phyloP scores from a whole-genome alignment of 2,329 filamentous ascomycete genomes.

The Thyridium curvatum region DNA sequence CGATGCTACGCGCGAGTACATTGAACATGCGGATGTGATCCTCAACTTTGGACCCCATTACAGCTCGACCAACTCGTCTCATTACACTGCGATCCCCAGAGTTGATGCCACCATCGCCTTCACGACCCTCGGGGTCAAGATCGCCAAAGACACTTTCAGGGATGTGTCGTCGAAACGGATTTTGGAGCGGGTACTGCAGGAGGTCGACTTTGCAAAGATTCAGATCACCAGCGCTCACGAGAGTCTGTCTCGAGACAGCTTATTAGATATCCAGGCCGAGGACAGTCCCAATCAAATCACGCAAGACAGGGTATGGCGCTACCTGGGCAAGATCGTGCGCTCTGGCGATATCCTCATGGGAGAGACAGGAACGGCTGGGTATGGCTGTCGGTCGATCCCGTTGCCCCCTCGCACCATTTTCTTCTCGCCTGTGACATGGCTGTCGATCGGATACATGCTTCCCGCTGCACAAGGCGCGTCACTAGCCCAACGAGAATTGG shows the following conservation, averaged over 20 bases:
- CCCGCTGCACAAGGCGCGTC: conserved; percentile 3
- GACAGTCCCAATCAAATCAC: conserved; percentile 26
- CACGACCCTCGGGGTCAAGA: too few species aligned
- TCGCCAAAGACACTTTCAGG: conserved; percentile 15
- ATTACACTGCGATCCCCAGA: conserved; percentile 8
- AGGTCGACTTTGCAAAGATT: conserved; percentile 8
- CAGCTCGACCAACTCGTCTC: conserved; percentile 38
- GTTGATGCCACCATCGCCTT: too few species aligned
- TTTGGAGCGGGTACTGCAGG: conserved; percentile 12
- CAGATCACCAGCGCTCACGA: conserved; percentile 4
- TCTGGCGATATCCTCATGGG: conserved; percentile 49
- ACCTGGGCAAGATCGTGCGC: conserved; percentile 37
- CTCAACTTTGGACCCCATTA: conserved; percentile 38
- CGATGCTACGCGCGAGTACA: conserved; percentile 23
- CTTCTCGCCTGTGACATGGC: conserved; percentile 24
- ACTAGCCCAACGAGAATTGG: conserved; percentile 14
- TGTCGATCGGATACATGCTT: conserved; percentile 7
- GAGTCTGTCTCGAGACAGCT: too few species aligned
- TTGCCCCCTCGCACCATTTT: conserved; percentile 41
- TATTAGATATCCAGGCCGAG: too few species aligned
- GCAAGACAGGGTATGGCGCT: conserved; percentile 41
- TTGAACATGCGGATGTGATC: conserved; percentile 35
- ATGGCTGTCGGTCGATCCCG: conserved; percentile 43
- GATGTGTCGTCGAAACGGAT: conserved; percentile 17
- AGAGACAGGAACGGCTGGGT: conserved; percentile 52